These are phyloP conservation scores for Phytopythium kandeliae DNA, from an alignment of 352 stramenopile species.

Conservation along the genomic window DNA sequence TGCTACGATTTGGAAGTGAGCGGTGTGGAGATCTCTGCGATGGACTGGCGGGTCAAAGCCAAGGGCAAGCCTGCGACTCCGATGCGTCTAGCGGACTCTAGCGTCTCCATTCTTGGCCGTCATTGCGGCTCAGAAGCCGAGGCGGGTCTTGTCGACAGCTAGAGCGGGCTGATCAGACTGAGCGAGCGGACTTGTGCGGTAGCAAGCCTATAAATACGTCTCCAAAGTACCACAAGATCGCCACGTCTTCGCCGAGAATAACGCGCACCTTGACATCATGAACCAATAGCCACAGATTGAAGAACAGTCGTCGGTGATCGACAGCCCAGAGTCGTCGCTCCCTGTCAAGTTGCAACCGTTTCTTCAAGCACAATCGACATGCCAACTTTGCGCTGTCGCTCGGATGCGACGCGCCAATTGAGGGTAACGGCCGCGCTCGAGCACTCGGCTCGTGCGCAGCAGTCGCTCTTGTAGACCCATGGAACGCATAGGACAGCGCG, in stretches of 20 bases:
- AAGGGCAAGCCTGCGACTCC: neutral
- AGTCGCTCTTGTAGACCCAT: neutral
- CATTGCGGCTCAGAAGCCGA: neutral
- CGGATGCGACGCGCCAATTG: neutral
- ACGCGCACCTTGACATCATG: neutral
- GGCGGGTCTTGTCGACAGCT: neutral
- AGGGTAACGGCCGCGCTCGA: neutral
- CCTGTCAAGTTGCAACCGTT: slow-evolving; percentile 1
- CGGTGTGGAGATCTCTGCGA: neutral
- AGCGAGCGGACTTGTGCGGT: too few species aligned
- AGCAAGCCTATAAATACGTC: slow-evolving; percentile 3
- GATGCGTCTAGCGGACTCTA: neutral
- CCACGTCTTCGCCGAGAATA: neutral
- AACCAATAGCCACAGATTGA: too few species aligned
- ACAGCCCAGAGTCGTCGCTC: too few species aligned
- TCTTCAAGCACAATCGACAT: neutral
- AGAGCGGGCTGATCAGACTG: too few species aligned
- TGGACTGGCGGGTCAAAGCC: neutral
- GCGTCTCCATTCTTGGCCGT: slow-evolving; percentile 1
- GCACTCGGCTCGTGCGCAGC: neutral
- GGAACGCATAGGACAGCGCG: slow-evolving; percentile 47
- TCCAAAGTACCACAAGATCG: too few species aligned
- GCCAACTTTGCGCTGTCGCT: too few species aligned
- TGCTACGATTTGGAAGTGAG: slow-evolving; percentile 5
- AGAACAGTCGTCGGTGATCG: too few species aligned